phyloP scores from a whole-genome alignment of 2,329 filamentous ascomycete species.

The Fusarium sp. region DNA sequence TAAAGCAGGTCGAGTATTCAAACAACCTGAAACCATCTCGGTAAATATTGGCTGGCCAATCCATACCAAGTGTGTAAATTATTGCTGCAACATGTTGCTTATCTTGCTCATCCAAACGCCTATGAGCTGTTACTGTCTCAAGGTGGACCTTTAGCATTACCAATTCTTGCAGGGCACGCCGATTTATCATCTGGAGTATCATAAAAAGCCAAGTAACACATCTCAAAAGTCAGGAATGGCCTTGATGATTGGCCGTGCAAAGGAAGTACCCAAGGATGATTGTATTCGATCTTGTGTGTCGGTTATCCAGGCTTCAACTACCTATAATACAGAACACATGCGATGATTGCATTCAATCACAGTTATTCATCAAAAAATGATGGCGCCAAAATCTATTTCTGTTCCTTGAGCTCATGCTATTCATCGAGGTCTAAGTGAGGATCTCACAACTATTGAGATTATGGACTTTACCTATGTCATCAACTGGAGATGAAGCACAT shows the following conservation, averaged over 20 bases:
- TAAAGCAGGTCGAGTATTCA: too few species aligned
- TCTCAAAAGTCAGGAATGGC: background rate
- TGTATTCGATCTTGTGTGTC: too few species aligned
- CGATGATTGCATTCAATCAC: too few species aligned
- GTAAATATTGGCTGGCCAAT: background rate
- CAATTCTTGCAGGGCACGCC: background rate
- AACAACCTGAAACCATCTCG: background rate
- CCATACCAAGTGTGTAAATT: background rate
- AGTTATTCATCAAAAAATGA: too few species aligned
- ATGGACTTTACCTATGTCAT: background rate
- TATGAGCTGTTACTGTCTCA: too few species aligned
- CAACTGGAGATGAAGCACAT: background rate
- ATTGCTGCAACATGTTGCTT: background rate
- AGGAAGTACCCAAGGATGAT: background rate
- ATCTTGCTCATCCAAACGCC: background rate
- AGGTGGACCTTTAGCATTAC: background rate
- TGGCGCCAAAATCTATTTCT: too few species aligned
- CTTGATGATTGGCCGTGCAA: background rate
- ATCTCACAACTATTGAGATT: background rate
- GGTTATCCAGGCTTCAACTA: too few species aligned
- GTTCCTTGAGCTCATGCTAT: background rate
- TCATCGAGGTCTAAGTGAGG: fast-evolving
- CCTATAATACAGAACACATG: too few species aligned
- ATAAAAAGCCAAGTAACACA: background rate
- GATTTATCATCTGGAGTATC: background rate